Evolutionary conservation across 169 alveolate genomes (phyloP).

Genomic region (Besnoitia besnoiti): DNA sequence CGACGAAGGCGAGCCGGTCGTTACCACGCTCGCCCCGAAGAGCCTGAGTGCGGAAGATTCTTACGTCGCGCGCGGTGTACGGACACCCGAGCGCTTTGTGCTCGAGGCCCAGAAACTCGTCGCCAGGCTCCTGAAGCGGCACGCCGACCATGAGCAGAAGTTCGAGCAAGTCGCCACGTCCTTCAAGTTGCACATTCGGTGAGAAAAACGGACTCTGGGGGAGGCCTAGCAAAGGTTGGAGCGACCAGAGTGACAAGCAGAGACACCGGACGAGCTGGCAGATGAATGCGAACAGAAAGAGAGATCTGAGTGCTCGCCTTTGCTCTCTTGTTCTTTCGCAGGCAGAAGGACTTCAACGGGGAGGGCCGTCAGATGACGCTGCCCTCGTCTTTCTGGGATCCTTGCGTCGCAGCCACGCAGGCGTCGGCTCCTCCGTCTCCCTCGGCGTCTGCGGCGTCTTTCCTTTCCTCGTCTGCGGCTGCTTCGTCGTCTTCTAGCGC

Average conservation of each 20-base stretch:
- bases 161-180: not conserved
- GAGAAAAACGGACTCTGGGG: not conserved
- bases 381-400: not conserved
- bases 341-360: conserved; percentile 21
- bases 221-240: not conserved
- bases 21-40: conserved; percentile 22
- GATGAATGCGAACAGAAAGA: not conserved
- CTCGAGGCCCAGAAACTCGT: not conserved
- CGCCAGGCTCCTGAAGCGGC: conserved; percentile 30
- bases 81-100: not conserved
- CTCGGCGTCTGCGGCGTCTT: not conserved
- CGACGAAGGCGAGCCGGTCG: conserved; percentile 29
- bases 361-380: conserved; percentile 16
- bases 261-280: not conserved
- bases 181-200: conserved; percentile 20
- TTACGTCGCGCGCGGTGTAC: conserved; percentile 32
- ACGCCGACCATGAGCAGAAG: not conserved
- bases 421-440: not conserved
- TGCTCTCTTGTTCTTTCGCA: conserved; percentile 5
- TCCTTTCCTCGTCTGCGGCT: not conserved
- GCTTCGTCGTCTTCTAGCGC: not conserved
- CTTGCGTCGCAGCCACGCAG: too few relatives aligned
- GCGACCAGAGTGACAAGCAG: not conserved
- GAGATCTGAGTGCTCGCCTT: not conserved
- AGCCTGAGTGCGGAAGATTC: conserved; percentile 42